Conservation (phyloP, 257 asterid genomes). For the Euphrasia confusa region DNA sequence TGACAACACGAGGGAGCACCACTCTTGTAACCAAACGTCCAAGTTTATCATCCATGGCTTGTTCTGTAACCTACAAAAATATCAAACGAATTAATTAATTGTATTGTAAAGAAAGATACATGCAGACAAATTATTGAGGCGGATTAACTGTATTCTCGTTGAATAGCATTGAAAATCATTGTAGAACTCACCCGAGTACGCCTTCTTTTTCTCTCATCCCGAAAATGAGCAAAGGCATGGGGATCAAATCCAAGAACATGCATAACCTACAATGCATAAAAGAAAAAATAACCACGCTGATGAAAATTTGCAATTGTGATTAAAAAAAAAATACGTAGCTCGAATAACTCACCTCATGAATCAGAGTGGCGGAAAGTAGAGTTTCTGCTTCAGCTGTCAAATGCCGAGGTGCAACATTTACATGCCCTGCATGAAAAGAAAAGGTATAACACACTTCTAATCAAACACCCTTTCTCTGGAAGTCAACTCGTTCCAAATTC, state of each 20-base stretch:
- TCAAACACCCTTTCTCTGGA: neutral
- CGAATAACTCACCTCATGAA: slow-evolving; percentile 66
- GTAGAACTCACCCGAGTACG: slow-evolving; percentile 55
- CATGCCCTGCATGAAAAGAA: slow-evolving; percentile 64
- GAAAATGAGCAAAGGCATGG: slow-evolving; percentile 92
- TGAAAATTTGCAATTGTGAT: slow-evolving; percentile 12
- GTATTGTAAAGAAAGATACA: neutral
- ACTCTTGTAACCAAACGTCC: slow-evolving; percentile 79
- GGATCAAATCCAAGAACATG: slow-evolving; percentile 98
- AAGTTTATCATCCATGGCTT: slow-evolving; percentile 73
- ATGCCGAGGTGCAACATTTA: slow-evolving; percentile 98
- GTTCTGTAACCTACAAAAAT: slow-evolving; percentile 65
- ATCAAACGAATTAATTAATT: neutral
- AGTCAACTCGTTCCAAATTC: neutral
- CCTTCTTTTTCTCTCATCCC: slow-evolving; percentile 90
- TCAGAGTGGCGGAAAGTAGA: slow-evolving; percentile 82
- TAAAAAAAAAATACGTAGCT: neutral
- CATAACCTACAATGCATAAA: slow-evolving; percentile 53
- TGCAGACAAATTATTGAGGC: neutral
- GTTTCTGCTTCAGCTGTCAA: slow-evolving; percentile 97
- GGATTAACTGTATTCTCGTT: too few relatives aligned
- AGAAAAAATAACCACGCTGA: slow-evolving; percentile 13
- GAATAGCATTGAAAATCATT: slow-evolving; percentile 1
- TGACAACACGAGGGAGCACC: slow-evolving; percentile 90
- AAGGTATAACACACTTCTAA: neutral